Conservation (phyloP, 202 grass and related monocot genomes). For the Bolboschoenoplectus hybrid region DNA sequence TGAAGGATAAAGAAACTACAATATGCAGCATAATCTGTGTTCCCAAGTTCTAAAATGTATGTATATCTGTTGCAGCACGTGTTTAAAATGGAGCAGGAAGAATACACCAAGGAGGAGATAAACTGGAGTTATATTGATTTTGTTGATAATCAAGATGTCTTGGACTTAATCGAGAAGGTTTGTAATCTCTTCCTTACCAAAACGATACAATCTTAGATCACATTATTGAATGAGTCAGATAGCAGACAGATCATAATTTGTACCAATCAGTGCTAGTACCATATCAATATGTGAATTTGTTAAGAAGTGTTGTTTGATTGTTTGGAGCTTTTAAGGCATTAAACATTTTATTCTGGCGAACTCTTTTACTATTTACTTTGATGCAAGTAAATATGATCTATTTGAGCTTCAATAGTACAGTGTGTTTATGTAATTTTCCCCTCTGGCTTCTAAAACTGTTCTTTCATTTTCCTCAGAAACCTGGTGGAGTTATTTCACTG, state of each 20-base stretch:
- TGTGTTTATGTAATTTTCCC: constrained; percentile 44
- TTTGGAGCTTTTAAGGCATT: constrained; percentile 19
- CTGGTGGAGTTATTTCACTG: constrained; percentile 93
- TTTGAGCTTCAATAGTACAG: constrained; percentile 29
- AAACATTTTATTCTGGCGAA: background rate
- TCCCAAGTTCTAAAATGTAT: constrained; percentile 45
- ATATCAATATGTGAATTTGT: constrained; percentile 12
- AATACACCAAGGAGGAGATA: constrained; percentile 98
- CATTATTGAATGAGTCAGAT: background rate
- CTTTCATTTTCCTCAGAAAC: constrained; percentile 73
- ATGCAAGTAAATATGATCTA: constrained; percentile 23
- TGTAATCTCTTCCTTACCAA: background rate
- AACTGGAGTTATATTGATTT: constrained; percentile 99
- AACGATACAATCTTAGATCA: background rate
- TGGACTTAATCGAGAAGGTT: constrained; percentile 99
- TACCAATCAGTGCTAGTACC: background rate
- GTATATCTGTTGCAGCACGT: constrained; percentile 77
- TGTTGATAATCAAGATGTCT: constrained; percentile 99
- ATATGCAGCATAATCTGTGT: constrained; percentile 10
- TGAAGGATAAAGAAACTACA: constrained; percentile 5
- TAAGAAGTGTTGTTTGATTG: background rate
- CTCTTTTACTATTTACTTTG: constrained; percentile 10
- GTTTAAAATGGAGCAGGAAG: constrained; percentile 99
- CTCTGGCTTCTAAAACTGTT: constrained; percentile 22
- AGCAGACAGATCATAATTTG: background rate